Base-by-base conservation (phyloP, 495 filamentous ascomycete genomes). In the Letharia lupina region DNA sequence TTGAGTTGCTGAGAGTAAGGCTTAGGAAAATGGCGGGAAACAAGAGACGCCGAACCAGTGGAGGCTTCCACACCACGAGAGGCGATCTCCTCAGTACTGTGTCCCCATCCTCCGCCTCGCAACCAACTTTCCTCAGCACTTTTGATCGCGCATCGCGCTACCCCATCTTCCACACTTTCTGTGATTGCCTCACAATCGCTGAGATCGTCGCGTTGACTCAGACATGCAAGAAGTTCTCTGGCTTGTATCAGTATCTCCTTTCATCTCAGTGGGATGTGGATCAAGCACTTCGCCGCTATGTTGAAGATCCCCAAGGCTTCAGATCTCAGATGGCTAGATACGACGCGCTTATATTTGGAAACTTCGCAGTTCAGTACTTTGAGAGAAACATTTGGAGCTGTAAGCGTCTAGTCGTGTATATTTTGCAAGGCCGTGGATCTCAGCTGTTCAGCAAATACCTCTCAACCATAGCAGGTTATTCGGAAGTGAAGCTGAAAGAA, bases 191-290 rank as follows among this genome's bases (percentile, higher is more conserved):
- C 12, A 16, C 48, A 3, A 69, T 64, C 41, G 59, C 47, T 15
- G 59, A 60, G 20, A 60, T 69, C 10, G 12, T 69, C 40, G 18
- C 39, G 16, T 28, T 69, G n/a, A 67, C 44, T 11, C 44, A 23
- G 28, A 67, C 65, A 9, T 67, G 68, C 39, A 67, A 62, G 57
- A 31, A 56, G 7, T 39, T 59, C 28, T 59, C 68, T 20, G 41
- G 35, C 41, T 44, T 69, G 20, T 67, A 69, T 60, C 31, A 37
- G 8, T 48, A 61, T 54, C 44, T 65, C 18, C 37, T 69, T n/a
- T 58, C 65, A 10, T 23, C 48, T 15, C 56, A 63, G 35, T 69
- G 68, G 65, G 62, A 69, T 35, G 57, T 69, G 9, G 41, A 69
- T 28, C 18, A 63, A 33, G 48, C 33, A 4, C 56, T 69, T 1